Base-by-base conservation (phyloP, 1,284 basidiomycete species). In the Tetrapyrgos nigripes region DNA sequence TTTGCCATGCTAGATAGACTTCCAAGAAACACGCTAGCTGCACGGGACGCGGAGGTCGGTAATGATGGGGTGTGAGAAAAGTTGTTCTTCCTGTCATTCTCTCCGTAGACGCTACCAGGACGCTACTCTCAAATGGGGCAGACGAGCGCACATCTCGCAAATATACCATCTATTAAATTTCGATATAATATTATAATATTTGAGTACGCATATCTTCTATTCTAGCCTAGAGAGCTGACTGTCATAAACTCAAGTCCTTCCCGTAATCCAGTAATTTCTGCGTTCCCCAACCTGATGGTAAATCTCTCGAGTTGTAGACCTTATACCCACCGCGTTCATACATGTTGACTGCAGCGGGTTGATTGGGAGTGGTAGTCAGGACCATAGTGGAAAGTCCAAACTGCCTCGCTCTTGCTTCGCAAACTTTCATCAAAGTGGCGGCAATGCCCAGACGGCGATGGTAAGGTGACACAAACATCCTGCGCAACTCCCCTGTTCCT, bases 391-490 rank as follows among this genome's bases (percentile, higher is more conserved):
- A 44, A 1, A 70, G 24, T 1, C 44, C 23, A 19, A 63, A 47
- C 26, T 57, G 23, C 28, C 48, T 50, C 1, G 69, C 68, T 50
- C 68, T 66, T 10, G 49, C 58, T n/a, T 70, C 53, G 17, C 64
- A 59, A 1, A 54, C 56, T 29, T 50, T 27, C 11, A 68, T 51
- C 8, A 72, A 64, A 13, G 57, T 50, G 1, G 35, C 26, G 11
- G 65, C 68, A 23, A 70, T 62, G 2, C 70, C 70, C 17, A 48
- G 58, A 44, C 69, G 49, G 3, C 68, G 66, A 51, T 65, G 55
- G 19, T 58, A 24, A 4, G 65, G 65, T 0, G 69, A 70, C 8
- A 69, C 67, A 31, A 64, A 56, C 66, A 70, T 65, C 17, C 68
- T 60, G 3, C 68, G 66, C 3, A 70, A 48, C 50, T 69, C 68